Evolutionary conservation across 2,329 filamentous ascomycete genomes (phyloP), one percentile per base, ranked within the genome.

Genomic region (Hymenoscyphus linearis): DNA sequence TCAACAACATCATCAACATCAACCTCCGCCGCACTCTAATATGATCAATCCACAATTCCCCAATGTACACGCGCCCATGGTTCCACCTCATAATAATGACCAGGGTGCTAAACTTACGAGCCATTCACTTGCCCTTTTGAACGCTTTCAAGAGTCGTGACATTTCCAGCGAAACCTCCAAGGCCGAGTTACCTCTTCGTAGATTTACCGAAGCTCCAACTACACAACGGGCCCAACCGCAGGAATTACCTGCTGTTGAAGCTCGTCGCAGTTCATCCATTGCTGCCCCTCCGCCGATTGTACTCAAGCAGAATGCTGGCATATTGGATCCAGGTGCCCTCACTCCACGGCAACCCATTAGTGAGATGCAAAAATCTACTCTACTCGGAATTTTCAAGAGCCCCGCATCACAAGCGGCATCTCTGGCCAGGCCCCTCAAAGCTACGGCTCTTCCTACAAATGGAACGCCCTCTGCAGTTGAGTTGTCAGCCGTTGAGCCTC

Each of bases 71-170:
- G 65, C 68, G 18, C 65, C 69, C 53, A 69, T 70, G 63, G 61
- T 69, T 40, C 65, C 70, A n/a, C 65, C 70, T n/a, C 60, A 61
- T 7, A 58, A 60, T 3, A 62, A 60, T 35, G 68, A 68, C 26
- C 64, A 68, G 36, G 57, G 64, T 22, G 66, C 69, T 44, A 69
- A 74, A 34, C 71, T 81, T 12, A 77, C 73, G 37, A 75, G 74
- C 10, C 76, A 79, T 56, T 78, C 77, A 3, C 71, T 79, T 65
- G 73, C 76, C 10, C 73, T 81, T 16, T 72, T 80, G 25, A 77
- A 77, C 64, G 77, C 76, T 1, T 80, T 81, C 69, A 80, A 72
- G 56, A 65, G 54, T 40, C 67, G 63, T 14, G 70, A 72, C 63
- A 60, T 62, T 53, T 63, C 59, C 12, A 57, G 50, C 36, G 59